These are phyloP conservation scores for Vitellaria paradoxa DNA, from an alignment of 179 eudicot species.

Conservation along the genomic window DNA sequence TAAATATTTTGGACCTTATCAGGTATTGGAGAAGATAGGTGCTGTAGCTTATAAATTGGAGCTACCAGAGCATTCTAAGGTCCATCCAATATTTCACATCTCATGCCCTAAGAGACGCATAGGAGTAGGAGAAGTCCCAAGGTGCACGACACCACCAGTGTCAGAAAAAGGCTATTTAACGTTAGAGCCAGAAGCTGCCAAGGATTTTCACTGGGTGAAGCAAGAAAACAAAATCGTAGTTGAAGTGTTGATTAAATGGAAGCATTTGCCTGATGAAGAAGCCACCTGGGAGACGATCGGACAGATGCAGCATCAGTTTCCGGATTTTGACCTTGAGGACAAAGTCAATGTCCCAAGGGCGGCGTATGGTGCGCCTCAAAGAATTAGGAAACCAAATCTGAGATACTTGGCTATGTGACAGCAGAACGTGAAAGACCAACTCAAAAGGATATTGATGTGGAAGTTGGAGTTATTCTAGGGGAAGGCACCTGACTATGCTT, in stretches of 20 bases:
- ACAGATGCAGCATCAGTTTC: not conserved
- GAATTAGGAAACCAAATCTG: no score
- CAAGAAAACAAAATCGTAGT: not conserved
- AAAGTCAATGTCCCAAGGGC: no score
- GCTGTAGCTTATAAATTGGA: no score
- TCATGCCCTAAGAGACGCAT: not conserved
- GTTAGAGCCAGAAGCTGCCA: not conserved
- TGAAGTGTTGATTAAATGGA: not conserved
- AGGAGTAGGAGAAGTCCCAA: not conserved
- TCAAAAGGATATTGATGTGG: no score
- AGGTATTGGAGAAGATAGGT: no score
- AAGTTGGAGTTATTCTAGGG: no score
- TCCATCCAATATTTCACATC: not conserved
- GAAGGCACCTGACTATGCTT: no score
- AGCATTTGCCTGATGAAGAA: not conserved
- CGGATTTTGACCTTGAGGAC: slow-evolving; percentile 27
- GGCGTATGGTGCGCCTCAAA: no score
- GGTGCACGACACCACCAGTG: not conserved
- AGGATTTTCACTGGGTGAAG: not conserved
- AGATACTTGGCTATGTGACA: no score
- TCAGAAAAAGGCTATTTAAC: not conserved
- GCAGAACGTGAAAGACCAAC: no score
- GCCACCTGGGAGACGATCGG: slow-evolving; percentile 5
- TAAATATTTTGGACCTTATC: no score
- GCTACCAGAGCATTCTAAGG: not conserved